These are phyloP conservation scores for Metschnikowia santaceciliae DNA, from an alignment of 805 yeast species.

Conservation along the genomic window DNA sequence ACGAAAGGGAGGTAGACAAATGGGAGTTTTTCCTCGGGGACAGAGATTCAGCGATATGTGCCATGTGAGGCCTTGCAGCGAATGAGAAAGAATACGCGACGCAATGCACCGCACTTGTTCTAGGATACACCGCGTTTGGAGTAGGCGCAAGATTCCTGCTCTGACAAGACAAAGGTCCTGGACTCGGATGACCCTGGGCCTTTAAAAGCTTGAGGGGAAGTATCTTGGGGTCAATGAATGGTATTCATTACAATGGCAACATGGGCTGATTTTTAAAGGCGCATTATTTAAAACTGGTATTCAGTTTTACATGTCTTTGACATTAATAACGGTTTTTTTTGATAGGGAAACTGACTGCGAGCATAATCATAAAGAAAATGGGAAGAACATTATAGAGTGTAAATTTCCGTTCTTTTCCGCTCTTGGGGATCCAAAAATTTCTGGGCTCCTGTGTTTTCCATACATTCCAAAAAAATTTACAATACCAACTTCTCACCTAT, in stretches of 20 bases:
- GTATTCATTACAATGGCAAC: not conserved
- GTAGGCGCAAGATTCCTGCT: not conserved
- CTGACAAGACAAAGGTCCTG: not conserved
- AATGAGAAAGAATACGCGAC: constrained; percentile 3
- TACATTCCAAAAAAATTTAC: too few relatives aligned
- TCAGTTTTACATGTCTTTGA: not conserved
- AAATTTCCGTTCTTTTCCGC: too few relatives aligned
- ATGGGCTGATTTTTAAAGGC: not conserved
- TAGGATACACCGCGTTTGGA: not conserved
- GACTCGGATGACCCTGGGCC: not conserved
- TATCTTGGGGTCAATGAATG: too few relatives aligned
- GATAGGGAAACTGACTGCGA: too few relatives aligned
- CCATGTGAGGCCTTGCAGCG: constrained; percentile 1
- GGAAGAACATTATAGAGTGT: too few relatives aligned
- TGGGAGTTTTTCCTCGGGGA: not conserved
- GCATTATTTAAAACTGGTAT: not conserved
- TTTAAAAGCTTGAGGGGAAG: not conserved
- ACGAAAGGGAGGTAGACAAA: not conserved
- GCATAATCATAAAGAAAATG: too few relatives aligned
- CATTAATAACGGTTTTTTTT: not conserved
- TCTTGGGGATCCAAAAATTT: too few relatives aligned
- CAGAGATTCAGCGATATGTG: not conserved
- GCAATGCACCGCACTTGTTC: constrained; percentile 2
- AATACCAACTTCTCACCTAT: too few relatives aligned
- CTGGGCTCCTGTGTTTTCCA: too few relatives aligned